Evolutionary conservation across 495 filamentous ascomycete species (phyloP).

Genomic region (Penicillium bialowiezense): DNA sequence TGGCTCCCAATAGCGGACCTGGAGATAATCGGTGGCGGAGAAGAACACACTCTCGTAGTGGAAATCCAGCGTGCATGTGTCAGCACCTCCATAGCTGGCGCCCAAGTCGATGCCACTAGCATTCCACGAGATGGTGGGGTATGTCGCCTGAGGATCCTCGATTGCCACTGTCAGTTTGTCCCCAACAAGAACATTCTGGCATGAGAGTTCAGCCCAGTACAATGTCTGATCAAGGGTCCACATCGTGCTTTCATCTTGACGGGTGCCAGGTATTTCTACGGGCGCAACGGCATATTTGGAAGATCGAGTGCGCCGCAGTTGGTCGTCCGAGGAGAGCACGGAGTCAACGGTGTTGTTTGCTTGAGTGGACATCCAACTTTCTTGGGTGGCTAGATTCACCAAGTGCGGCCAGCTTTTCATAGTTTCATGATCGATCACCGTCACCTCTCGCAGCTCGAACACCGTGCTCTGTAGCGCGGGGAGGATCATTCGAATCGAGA

Average conservation of each 20-base stretch:
- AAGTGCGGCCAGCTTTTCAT: conserved; percentile 36
- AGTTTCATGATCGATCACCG: conserved; percentile 15
- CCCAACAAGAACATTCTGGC: conserved; percentile 21
- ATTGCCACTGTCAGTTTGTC: conserved; percentile 23
- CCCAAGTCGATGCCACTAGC: conserved; percentile 25
- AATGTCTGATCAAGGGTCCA: conserved; percentile 39
- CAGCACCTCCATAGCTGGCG: conserved; percentile 11
- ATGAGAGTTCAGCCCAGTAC: conserved; percentile 36
- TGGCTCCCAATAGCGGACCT: conserved; percentile 43
- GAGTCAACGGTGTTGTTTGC: conserved; percentile 26
- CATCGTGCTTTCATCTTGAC: conserved; percentile 21
- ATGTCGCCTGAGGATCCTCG: conserved; percentile 14
- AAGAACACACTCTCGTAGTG: conserved; percentile 34
- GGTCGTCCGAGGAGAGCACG: conserved; percentile 15
- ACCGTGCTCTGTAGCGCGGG: conserved; percentile 38
- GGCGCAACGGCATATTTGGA: conserved; percentile 33
- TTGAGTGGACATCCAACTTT: conserved; percentile 35
- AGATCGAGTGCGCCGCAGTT: conserved; percentile 28
- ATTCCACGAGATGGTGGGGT: conserved; percentile 29
- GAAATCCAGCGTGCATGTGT: conserved; percentile 31
- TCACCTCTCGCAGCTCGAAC: conserved; percentile 35
- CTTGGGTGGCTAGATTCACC: conserved; percentile 31
- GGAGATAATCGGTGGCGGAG: conserved; percentile 31
- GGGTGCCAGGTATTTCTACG: conserved; percentile 31
- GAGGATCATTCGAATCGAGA: conserved; percentile 37